A percentile compares a stretch with the other conserved stretches of the same genome.
Evolutionary conservation across 345 rosid genomes (phyloP).

Genomic region (Barbarea vulgaris): DNA sequence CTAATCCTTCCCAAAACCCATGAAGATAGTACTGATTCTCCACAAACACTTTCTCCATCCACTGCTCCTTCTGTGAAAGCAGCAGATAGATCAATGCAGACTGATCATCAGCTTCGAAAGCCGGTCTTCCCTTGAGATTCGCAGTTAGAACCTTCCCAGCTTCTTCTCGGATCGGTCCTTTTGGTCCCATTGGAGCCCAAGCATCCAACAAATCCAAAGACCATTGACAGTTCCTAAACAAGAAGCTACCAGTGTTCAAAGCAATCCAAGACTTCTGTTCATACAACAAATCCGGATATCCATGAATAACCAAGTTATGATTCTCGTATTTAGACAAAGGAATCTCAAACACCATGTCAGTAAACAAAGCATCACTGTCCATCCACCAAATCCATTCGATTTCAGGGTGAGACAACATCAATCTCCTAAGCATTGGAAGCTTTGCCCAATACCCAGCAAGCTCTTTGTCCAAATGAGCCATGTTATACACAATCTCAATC

Average conservation of each 20-base stretch:
- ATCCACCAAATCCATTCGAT: conserved; percentile 99
- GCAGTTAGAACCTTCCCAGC: conserved; percentile 90
- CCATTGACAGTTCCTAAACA: conserved; percentile 94
- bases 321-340: conserved; percentile 58
- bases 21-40: conserved; percentile 94
- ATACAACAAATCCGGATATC: conserved; percentile 84
- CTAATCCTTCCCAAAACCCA: conserved; percentile 93
- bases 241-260: conserved; percentile 89
- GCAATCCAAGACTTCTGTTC: conserved; percentile 95
- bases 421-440: conserved; percentile 78
- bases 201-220: conserved; percentile 89
- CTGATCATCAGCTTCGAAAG: conserved; percentile 94
- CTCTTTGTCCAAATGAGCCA: conserved; percentile 95
- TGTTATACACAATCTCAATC: conserved; percentile 92
- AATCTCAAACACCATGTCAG: conserved; percentile 92
- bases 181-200: conserved; percentile 97
- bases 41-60: conserved; percentile 87
- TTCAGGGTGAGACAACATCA: conserved; percentile 93
- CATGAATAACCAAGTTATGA: conserved; percentile 85
- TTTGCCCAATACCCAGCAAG: conserved; percentile 98
- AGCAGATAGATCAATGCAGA: conserved; percentile 87
- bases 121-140: conserved; percentile 81
- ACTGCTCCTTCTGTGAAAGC: conserved; percentile 73
- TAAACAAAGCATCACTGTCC: conserved; percentile 98
- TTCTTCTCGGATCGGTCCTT: conserved; percentile 82